Evolutionary conservation across 306 rosid species (phyloP).

Genomic region (Castanopsis chinensis): DNA sequence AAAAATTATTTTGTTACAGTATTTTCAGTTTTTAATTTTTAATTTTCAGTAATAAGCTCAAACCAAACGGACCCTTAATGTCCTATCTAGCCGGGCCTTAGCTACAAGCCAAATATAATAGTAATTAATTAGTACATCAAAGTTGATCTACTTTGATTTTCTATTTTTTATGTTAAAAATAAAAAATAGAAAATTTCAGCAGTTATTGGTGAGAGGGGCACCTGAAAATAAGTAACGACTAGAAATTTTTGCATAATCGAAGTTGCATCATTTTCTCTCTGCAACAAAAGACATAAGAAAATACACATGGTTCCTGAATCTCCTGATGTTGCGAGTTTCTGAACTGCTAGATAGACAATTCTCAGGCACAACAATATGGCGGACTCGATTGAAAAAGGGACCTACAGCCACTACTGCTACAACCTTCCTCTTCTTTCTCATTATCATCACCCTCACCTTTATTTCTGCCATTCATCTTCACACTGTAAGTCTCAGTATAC

Average conservation of each 20-base stretch:
- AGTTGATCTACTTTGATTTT: neutral
- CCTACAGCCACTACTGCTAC: slow-evolving; percentile 8
- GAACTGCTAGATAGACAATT: neutral
- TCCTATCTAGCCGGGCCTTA: too few species aligned
- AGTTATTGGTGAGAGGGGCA: neutral
- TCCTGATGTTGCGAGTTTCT: slow-evolving; percentile 8
- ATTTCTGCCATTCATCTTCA: slow-evolving; percentile 19
- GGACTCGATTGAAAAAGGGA: slow-evolving; percentile 10
- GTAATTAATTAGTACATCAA: neutral
- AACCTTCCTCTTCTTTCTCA: slow-evolving; percentile 30
- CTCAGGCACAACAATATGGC: slow-evolving; percentile 6
- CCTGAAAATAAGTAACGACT: neutral
- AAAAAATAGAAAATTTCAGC: neutral
- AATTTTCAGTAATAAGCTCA: too few species aligned
- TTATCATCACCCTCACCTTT: slow-evolving; percentile 25
- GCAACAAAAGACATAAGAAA: neutral
- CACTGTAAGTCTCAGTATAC: slow-evolving; percentile 18
- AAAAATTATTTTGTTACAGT: too few species aligned
- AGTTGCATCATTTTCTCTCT: neutral
- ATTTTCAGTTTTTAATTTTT: too few species aligned
- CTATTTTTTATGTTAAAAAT: too few species aligned
- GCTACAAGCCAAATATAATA: too few species aligned
- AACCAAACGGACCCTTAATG: too few species aligned
- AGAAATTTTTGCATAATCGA: neutral
- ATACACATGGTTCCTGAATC: neutral